These are phyloP conservation scores for Ophiosphaerella narmari DNA, from an alignment of 2,329 filamentous ascomycete species.

Conservation along the genomic window DNA sequence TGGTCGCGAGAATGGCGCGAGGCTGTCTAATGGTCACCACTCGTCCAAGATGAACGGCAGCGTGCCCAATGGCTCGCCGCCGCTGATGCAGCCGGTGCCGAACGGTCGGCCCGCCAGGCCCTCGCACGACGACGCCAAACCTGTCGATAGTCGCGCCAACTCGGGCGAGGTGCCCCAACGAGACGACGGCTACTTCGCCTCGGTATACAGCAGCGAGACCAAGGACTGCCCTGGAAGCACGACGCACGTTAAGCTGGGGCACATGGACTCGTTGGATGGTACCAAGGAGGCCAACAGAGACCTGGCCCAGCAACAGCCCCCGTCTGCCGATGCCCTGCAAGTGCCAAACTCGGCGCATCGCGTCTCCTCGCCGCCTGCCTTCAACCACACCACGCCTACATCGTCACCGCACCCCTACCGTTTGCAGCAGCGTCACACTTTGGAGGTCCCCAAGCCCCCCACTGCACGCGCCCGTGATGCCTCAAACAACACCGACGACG, in stretches of 20 bases:
- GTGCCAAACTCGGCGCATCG: constrained; percentile 49
- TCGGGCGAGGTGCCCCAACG: constrained; percentile 35
- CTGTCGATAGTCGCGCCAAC: constrained; percentile 28
- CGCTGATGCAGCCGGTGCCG: constrained; percentile 33
- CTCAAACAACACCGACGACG: constrained; percentile 58
- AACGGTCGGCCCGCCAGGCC: constrained; percentile 44
- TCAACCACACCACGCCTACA: constrained; percentile 56
- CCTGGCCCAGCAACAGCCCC: constrained; percentile 20
- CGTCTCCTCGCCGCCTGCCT: constrained; percentile 67
- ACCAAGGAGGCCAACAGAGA: constrained; percentile 38
- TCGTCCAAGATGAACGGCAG: constrained; percentile 39
- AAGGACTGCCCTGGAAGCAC: constrained; percentile 39
- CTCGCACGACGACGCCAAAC: constrained; percentile 35
- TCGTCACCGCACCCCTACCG: constrained; percentile 59
- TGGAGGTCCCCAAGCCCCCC: constrained; percentile 80
- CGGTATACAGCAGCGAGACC: constrained; percentile 40
- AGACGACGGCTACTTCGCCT: constrained; percentile 55
- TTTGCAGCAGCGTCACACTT: constrained; percentile 81
- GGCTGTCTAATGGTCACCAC: constrained; percentile 33
- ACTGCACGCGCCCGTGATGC: constrained; percentile 69
- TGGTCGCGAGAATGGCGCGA: constrained; percentile 25
- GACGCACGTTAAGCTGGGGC: constrained; percentile 45
- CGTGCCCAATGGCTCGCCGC: constrained; percentile 31
- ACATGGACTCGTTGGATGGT: constrained; percentile 29
- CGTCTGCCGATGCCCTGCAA: constrained; percentile 36